phyloP scores from a whole-genome alignment of 2,329 filamentous ascomycete genomes.

The Gliomastix tumulicola region DNA sequence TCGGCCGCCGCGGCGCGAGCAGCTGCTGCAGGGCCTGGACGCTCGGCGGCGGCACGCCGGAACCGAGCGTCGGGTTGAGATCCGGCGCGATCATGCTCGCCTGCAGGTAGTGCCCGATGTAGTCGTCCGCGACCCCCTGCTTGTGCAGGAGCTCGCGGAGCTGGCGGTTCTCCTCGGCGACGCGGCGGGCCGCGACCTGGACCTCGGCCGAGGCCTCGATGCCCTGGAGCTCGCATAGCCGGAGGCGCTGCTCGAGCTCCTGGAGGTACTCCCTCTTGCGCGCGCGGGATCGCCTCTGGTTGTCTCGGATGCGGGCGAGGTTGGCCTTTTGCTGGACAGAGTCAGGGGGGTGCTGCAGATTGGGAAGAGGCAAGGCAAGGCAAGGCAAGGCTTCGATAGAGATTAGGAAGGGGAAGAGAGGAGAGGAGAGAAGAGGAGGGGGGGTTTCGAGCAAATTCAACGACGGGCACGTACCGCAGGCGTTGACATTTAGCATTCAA shows the following conservation, averaged over 20 bases:
- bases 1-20: slow-evolving; percentile 25
- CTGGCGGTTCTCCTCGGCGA: slow-evolving; percentile 62
- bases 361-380: background rate
- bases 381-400: background rate
- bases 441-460: background rate
- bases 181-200: slow-evolving; percentile 60
- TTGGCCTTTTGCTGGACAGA: slow-evolving; percentile 27
- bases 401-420: background rate
- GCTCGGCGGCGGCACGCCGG: slow-evolving; percentile 14
- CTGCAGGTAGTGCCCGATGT: slow-evolving; percentile 38
- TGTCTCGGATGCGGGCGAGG: slow-evolving; percentile 60
- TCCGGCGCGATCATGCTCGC: background rate
- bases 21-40: slow-evolving; percentile 27
- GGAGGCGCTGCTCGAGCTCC: slow-evolving; percentile 57
- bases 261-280: slow-evolving; percentile 67
- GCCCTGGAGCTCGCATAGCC: slow-evolving; percentile 56
- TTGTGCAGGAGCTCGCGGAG: slow-evolving; percentile 52
- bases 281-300: slow-evolving; percentile 69
- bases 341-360: too few species aligned
- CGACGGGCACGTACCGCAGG: slow-evolving; percentile 16
- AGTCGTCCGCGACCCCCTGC: slow-evolving; percentile 49
- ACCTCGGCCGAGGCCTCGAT: slow-evolving; percentile 65
- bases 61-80: background rate
- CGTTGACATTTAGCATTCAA: slow-evolving; percentile 22
- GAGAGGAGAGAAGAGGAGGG: background rate